Conservation (phyloP, 352 stramenopile genomes). For the Porosira glacialis region DNA sequence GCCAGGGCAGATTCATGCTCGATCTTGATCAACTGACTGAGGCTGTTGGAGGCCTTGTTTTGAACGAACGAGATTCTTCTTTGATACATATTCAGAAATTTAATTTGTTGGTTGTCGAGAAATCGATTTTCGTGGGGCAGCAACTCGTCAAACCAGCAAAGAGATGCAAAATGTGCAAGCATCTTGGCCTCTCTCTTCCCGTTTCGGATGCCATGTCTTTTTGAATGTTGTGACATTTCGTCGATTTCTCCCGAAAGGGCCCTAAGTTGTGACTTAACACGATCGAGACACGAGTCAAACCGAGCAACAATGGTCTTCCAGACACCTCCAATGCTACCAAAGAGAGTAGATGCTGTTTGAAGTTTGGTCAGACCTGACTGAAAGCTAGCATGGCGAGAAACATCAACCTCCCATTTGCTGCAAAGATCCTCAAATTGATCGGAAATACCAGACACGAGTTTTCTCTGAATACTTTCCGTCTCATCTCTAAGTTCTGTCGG, state of each 20-base stretch:
- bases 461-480: too few species aligned
- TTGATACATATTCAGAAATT: conserved; percentile 14
- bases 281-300: conserved; percentile 14
- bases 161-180: conserved; percentile 24
- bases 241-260: conserved; percentile 21
- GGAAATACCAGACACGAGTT: too few species aligned
- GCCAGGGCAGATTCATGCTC: not conserved
- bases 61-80: conserved; percentile 18
- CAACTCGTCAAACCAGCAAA: conserved; percentile 47
- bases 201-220: conserved; percentile 26
- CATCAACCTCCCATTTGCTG: too few species aligned
- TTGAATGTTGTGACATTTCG: conserved; percentile 22
- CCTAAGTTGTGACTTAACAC: conserved; percentile 17
- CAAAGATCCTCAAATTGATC: too few species aligned
- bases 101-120: conserved; percentile 25
- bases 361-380: too few species aligned
- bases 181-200: conserved; percentile 34
- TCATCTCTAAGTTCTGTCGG: too few species aligned
- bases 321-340: too few species aligned
- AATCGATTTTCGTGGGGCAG: conserved; percentile 33
- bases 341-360: too few species aligned
- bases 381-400: too few species aligned
- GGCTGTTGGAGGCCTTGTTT: not conserved
- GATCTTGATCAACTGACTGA: not conserved
- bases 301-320: too few species aligned